These are phyloP conservation scores for Cyclaneusma minus DNA, from an alignment of 2,329 filamentous ascomycete species.

Conservation along the genomic window DNA sequence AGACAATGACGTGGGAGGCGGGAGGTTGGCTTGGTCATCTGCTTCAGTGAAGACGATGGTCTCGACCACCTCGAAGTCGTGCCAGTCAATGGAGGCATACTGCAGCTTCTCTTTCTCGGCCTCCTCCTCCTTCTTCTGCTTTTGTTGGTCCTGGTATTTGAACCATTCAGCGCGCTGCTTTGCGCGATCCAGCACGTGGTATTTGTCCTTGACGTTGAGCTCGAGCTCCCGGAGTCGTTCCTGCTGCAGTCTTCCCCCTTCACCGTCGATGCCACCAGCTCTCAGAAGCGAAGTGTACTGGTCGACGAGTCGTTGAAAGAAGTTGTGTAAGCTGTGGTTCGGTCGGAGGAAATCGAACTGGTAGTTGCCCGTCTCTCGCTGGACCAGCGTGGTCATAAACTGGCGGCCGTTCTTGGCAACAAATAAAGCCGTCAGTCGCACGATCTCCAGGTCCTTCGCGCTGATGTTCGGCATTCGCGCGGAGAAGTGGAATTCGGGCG, in stretches of 20 bases:
- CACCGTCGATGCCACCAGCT: constrained; percentile 48
- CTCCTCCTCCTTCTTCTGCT: constrained; percentile 76
- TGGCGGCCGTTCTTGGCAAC: constrained; percentile 84
- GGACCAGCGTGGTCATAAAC: constrained; percentile 80
- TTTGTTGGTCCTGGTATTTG: constrained; percentile 71
- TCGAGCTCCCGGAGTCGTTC: constrained; percentile 59
- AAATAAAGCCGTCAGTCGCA: constrained; percentile 71
- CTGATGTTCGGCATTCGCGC: constrained; percentile 96
- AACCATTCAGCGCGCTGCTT: constrained; percentile 78
- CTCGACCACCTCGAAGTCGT: constrained; percentile 91
- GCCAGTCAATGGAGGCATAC: constrained; percentile 89
- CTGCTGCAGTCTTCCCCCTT: constrained; percentile 48
- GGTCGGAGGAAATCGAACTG: constrained; percentile 94
- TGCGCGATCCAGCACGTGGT: constrained; percentile 62
- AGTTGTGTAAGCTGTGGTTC: constrained; percentile 92
- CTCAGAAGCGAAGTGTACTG: constrained; percentile 77
- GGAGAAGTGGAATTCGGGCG: constrained; percentile 80
- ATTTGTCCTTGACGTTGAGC: constrained; percentile 64
- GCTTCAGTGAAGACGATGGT: constrained; percentile 83
- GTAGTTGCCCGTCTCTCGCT: constrained; percentile 77
- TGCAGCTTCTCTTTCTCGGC: constrained; percentile 63
- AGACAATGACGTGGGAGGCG: constrained; percentile 74
- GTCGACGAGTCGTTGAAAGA: constrained; percentile 82
- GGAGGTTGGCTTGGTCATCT: constrained; percentile 75
- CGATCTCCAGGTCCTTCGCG: constrained; percentile 70